Percentiles rank a stretch among this genome's conserved stretches.
Evolutionary conservation across 768 basidiomycete genomes (phyloP).

Genomic region (Russula abietina): DNA sequence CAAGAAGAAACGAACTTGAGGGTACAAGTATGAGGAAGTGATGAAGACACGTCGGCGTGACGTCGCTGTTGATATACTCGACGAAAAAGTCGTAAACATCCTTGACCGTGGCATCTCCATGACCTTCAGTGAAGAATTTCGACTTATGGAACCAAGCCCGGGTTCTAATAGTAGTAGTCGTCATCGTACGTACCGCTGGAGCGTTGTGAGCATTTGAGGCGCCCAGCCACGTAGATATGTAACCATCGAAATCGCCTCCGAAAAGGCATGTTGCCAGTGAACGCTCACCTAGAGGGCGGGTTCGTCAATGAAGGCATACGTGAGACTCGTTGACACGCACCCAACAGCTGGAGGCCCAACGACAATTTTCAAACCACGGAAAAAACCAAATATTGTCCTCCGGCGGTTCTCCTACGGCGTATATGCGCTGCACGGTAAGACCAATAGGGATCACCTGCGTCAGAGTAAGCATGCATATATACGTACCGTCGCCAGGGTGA

Average conservation of each 20-base stretch:
- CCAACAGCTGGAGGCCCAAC: conserved; percentile 26
- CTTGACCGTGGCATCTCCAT: conserved; percentile 48
- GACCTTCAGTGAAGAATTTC: conserved; percentile 31
- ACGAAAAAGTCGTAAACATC: conserved; percentile 78
- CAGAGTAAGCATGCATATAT: neutral
- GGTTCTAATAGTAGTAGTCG: conserved; percentile 44
- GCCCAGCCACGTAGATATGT: neutral
- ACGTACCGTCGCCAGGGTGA: conserved; percentile 33
- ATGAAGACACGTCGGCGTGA: conserved; percentile 42
- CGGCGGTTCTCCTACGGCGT: conserved; percentile 30
- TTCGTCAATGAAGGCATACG: neutral
- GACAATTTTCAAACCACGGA: conserved; percentile 27
- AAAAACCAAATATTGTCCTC: conserved; percentile 24
- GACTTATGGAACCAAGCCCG: conserved; percentile 50
- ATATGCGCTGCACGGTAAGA: conserved; percentile 27
- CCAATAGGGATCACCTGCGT: neutral
- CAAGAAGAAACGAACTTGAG: neutral
- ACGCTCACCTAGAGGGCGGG: conserved; percentile 40
- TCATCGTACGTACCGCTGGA: conserved; percentile 59
- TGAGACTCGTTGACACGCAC: neutral
- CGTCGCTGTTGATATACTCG: conserved; percentile 78
- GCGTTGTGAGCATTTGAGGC: conserved; percentile 1
- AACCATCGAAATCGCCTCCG: conserved; percentile 79
- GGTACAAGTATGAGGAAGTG: neutral
- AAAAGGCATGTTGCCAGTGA: conserved; percentile 66